Evolutionary conservation across 345 rosid species (phyloP).

Genomic region (Durio zibethinus): DNA sequence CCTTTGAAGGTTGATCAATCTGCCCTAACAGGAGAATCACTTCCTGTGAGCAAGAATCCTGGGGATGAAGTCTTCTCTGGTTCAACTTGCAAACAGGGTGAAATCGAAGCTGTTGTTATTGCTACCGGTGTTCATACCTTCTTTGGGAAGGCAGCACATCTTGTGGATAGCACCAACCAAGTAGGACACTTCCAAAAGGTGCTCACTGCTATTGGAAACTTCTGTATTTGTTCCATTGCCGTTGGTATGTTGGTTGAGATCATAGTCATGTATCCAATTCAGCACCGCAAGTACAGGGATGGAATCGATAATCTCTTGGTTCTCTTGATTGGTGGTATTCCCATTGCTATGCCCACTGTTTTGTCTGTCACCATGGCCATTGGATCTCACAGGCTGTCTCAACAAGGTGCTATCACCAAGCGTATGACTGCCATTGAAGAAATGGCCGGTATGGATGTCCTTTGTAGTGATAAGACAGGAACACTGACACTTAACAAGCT

Average conservation of each 20-base stretch:
- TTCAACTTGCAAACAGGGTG: constrained; percentile 85
- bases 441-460: constrained; percentile 92
- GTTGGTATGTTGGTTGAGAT: constrained; percentile 62
- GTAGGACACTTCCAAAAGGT: constrained; percentile 85
- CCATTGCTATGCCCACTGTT: constrained; percentile 85
- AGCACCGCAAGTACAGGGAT: constrained; percentile 55
- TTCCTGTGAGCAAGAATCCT: constrained; percentile 63
- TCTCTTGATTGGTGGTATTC: constrained; percentile 84
- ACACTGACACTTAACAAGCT: constrained; percentile 80
- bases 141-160: constrained; percentile 89
- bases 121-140: constrained; percentile 86
- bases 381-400: constrained; percentile 71
- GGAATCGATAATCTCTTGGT: constrained; percentile 84
- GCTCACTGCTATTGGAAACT: constrained; percentile 75
- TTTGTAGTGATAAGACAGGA: constrained; percentile 84
- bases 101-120: constrained; percentile 77
- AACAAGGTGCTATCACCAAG: constrained; percentile 84
- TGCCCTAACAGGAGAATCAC: constrained; percentile 61
- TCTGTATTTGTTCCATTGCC: constrained; percentile 73
- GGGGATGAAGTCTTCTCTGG: constrained; percentile 73
- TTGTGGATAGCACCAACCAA: constrained; percentile 78
- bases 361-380: constrained; percentile 88
- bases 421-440: constrained; percentile 91
- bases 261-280: constrained; percentile 79
- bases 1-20: constrained; percentile 68